Base-by-base conservation (phyloP, 2,329 filamentous ascomycete species). In the Aphanoascus verrucosus region DNA sequence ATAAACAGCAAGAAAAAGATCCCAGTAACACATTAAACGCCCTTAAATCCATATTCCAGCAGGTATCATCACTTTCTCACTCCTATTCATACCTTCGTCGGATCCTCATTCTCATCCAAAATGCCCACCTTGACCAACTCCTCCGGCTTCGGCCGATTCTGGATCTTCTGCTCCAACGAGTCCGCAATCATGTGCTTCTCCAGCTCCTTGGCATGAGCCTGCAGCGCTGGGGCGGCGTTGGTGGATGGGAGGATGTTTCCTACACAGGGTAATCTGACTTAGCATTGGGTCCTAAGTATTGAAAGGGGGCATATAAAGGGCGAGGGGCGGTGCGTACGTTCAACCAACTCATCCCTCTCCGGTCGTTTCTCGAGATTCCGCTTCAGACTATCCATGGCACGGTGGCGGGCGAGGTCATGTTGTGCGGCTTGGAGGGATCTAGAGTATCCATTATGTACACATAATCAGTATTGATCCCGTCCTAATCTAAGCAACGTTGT, bases 121-220 rank as follows among this genome's bases (percentile, higher is more conserved):
- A 96, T 87, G 4, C 89, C 89, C 61, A 86, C 82, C 63, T 85
- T 82, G 55, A 95, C 76, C 58, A 95, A 74, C 49, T 85, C 78
- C 60, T 89, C 86, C 9, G 86, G 85, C 35, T 80, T 77, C 1
- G 90, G 90, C 17, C 90, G 79, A 62, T 84, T 78, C 64, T 85
- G 80, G 58, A 96, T 82, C 69, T 90, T 90, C 64, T 94, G 88
- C 69, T 94, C 93, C 57, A 96, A 77, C 53, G 79, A 85, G 68
- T 95, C 87, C 56, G 83, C 85, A 12, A 85, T 81, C 89, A 96
- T 95, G 69, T 88, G 84, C 67, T 84, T 88, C 69, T 89, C 82
- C 41, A 96, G 82, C 74, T 94, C 87, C 64, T 80, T 84, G 69
- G 93, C 88, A 57, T 88, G 82, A 53, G 84, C 88, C 65, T 85